A percentile compares a stretch with the other conserved stretches of the same genome.
phyloP scores from a whole-genome alignment of 495 filamentous ascomycete species.

The Penicillium atrosanguineum region DNA sequence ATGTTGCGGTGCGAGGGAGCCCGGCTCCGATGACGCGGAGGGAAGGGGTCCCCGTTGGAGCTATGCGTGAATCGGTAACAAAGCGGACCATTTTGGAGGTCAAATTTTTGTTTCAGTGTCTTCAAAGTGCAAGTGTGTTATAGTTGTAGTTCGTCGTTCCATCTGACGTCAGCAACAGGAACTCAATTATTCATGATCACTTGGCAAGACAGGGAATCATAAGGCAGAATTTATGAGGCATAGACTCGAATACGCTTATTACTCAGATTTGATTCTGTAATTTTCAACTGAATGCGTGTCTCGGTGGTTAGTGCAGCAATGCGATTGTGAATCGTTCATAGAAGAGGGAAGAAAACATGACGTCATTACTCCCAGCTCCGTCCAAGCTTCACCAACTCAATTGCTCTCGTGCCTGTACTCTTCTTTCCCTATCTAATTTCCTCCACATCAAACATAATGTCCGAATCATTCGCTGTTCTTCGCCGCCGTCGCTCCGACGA shows the following conservation, averaged over 20 bases:
- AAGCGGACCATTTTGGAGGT: constrained; percentile 11
- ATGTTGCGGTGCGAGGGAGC: constrained; percentile 15
- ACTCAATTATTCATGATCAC: not conserved
- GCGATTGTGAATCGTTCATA: not conserved
- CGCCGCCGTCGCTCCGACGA: constrained; percentile 52
- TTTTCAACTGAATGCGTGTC: not conserved
- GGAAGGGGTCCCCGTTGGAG: not conserved
- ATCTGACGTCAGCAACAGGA: not conserved
- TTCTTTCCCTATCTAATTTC: not conserved
- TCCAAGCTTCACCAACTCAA: not conserved
- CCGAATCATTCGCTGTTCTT: constrained; percentile 55
- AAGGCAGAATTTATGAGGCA: too few species aligned
- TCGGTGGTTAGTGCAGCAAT: not conserved
- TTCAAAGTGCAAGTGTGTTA: not conserved
- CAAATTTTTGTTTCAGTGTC: not conserved
- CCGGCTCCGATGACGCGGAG: constrained; percentile 15
- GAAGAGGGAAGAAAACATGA: not conserved
- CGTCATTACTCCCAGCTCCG: constrained; percentile 5
- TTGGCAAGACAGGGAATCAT: not conserved
- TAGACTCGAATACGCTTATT: too few species aligned
- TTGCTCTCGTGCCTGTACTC: not conserved
- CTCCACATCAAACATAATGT: constrained; percentile 17
- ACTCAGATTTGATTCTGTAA: too few species aligned
- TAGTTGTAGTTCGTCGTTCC: not conserved
- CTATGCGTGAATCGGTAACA: constrained; percentile 3